A percentile compares a stretch with the other conserved stretches of the same genome.
Conservation (phyloP, 106 monocot species). For the Dendrobium nobile region DNA sequence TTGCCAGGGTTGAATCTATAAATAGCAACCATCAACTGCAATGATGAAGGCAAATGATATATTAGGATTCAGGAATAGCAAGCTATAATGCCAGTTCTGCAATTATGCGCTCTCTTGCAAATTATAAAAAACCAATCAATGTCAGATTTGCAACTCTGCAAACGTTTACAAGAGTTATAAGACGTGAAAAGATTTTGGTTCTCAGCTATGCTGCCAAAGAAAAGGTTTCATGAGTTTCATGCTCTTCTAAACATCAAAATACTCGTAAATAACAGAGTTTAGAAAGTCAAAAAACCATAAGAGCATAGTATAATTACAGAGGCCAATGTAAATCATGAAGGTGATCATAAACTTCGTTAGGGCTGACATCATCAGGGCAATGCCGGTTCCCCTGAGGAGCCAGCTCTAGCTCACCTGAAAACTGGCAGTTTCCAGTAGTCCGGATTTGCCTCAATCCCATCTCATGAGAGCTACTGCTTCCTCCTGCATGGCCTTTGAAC, state of each 20-base stretch:
- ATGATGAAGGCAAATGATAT: no score
- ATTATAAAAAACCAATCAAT: no score
- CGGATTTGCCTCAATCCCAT: slow-evolving; percentile 18
- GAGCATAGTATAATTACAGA: background rate
- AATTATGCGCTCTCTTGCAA: no score
- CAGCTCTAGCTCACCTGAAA: slow-evolving; percentile 56
- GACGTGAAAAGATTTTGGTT: no score
- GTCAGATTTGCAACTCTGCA: no score
- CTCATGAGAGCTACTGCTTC: slow-evolving; percentile 15
- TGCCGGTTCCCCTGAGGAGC: slow-evolving; percentile 40
- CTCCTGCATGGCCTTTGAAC: slow-evolving; percentile 14
- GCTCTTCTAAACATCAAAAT: background rate
- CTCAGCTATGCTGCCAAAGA: background rate
- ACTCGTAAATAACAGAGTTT: background rate
- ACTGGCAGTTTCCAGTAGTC: slow-evolving; percentile 12
- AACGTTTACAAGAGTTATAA: no score
- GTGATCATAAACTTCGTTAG: slow-evolving; percentile 2
- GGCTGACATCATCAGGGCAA: background rate
- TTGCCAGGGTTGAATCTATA: no score
- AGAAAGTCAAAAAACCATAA: background rate
- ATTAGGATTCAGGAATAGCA: no score
- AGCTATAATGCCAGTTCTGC: no score
- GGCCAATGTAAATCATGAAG: slow-evolving; percentile 8
- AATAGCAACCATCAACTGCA: no score
- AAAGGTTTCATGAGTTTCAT: background rate